Base-by-base conservation (phyloP, 2,329 filamentous ascomycete genomes). In the Hortaea sp. region DNA sequence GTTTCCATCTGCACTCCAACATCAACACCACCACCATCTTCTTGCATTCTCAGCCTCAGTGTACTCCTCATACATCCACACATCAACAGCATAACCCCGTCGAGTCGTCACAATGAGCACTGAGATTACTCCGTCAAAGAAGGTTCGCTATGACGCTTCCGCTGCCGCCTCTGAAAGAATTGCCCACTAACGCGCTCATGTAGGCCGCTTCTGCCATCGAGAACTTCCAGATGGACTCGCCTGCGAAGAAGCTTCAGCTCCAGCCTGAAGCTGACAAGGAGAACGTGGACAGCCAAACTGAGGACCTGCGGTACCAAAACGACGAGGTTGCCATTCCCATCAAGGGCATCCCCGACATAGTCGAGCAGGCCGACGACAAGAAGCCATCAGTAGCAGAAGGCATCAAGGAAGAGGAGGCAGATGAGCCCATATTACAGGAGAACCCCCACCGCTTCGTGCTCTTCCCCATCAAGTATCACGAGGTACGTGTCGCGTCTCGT, bases 381-480 rank as follows among this genome's bases (percentile, higher is more conserved):
- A 55, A 56, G 39, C 69, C 76, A 45, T 60, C 69, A 42, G 69
- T 73, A 43, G 73, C 78, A 51, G 48, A 62, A 54, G 75, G 69
- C 56, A 73, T 73, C 61, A 78, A 76, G 65, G 66, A 74, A 66
- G 76, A 84, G 43, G 87, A 95, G 69, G 77, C 77, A 48, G 78
- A 88, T 48, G 92, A 98, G 77, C 92, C 92, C 48, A 76, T 98
- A 44, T 81, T 98, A 5, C 85, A 88, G 66, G 92, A 97, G 73
- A 98, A 98, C 73, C 84, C 88, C 52, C 81, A 94, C 58, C 86
- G 92, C 61, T 98, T 98, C 63, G 92, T 98, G 49, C 78, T 98
- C 52, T 98, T 98, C 73, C 92, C 92, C 57, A 95, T 98, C 70
- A 95, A 95, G 77, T 95, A 97, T 73, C 89, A 97, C 63, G 90